Base-by-base conservation (phyloP, 78 protist species). In the Andalucia godoyi region DNA sequence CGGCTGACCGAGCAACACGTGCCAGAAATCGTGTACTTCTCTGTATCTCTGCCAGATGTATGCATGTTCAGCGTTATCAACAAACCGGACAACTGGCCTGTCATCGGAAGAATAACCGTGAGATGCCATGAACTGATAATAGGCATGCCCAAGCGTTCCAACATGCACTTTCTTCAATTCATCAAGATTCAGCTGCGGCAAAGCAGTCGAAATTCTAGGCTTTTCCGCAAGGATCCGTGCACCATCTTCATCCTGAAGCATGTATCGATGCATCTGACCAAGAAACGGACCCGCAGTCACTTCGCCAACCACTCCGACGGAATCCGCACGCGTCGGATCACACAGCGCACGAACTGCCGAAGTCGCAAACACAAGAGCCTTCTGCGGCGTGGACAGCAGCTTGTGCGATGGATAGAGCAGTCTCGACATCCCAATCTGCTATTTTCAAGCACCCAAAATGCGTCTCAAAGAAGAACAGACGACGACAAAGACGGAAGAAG, bases 11-110 rank as follows among this genome's bases (percentile, higher is more conserved):
- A 62, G 51, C 27, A 79, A 34, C 18, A 74, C 80, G 61, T 79
- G 85, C 85, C 85, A 79, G 32, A 79, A 47, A 55, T 79, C 85
- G 45, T 79, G 85, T 10, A 55, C 78, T 17, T 72, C 79, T 6
- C 80, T 25, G 51, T 79, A 76, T 2, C 85, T 32, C 45, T 39
- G 70, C 80, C 75, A 70, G 4, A 79, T 76, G 51, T 79, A 79
- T 1, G 81, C 80, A 8, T 62, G 78, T 36, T 79, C 85, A 2
- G 58, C 71, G 25, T 72, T 70, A 30, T 79, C 81, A 25, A 79
- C 60, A 47, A 79, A 68, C 18, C 59, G 39, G 17, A 79, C 85
- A 0, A 53, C 46, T 25, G 77, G 29, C 23, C 85, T 38, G 23
- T 79, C 85, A 52, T 79, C 76, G 1, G 85, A 58, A 5, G 38